Conservation (phyloP, 768 basidiomycete species). For the Lactarius quietus region DNA sequence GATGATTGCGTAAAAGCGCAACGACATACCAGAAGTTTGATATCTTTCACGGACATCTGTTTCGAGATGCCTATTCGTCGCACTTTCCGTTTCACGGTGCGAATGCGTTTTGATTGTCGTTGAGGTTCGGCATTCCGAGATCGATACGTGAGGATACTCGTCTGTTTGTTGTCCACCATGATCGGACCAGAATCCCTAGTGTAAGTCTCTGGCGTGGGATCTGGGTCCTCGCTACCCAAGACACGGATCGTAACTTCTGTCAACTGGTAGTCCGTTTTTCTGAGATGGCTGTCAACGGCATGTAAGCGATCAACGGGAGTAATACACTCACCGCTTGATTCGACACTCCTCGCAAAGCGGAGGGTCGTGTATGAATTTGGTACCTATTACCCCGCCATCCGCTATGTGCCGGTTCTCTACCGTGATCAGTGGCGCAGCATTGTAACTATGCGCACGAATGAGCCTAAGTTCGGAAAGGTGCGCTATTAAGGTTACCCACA, state of each 20-base stretch:
- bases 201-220: slow-evolving; percentile 30
- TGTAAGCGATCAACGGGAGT: slow-evolving; percentile 4
- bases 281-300: slow-evolving; percentile 26
- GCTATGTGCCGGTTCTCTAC: slow-evolving; percentile 15
- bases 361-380: slow-evolving; percentile 31
- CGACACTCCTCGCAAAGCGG: slow-evolving; percentile 25
- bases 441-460: slow-evolving; percentile 14
- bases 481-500: slow-evolving; percentile 49
- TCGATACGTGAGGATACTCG: slow-evolving; percentile 34
- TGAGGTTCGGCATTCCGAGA: slow-evolving; percentile 39
- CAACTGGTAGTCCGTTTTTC: slow-evolving; percentile 54
- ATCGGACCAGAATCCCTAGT: slow-evolving; percentile 27
- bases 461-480: neutral
- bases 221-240: slow-evolving; percentile 34
- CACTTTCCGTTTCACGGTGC: slow-evolving; percentile 50
- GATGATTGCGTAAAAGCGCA: neutral
- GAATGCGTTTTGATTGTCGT: slow-evolving; percentile 70
- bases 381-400: slow-evolving; percentile 21
- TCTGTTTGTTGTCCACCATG: slow-evolving; percentile 21
- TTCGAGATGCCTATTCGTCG: slow-evolving; percentile 57
- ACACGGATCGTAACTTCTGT: slow-evolving; percentile 62
- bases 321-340: slow-evolving; percentile 22
- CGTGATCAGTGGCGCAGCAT: slow-evolving; percentile 21
- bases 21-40: slow-evolving; percentile 63
- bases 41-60: slow-evolving; percentile 68